These are phyloP conservation scores for Penicillium paradoxum DNA, from an alignment of 495 filamentous ascomycete species.

Conservation along the genomic window DNA sequence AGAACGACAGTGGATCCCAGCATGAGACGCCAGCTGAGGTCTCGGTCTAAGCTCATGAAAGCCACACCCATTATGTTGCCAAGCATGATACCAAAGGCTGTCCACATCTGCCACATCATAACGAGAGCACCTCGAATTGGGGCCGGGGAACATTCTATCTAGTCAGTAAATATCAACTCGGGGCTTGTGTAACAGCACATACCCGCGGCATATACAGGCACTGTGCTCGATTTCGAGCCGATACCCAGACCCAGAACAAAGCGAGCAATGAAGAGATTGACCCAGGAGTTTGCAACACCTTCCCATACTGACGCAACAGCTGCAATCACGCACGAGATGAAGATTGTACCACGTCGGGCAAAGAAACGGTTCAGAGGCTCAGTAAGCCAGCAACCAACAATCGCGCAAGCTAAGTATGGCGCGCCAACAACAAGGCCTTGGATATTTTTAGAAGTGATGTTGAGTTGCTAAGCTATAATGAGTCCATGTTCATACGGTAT, in stretches of 20 bases:
- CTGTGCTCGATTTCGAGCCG: conserved; percentile 54
- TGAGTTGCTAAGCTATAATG: conserved; percentile 26
- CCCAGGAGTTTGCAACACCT: conserved; percentile 47
- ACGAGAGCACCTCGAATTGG: conserved; percentile 56
- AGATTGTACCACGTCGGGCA: conserved; percentile 56
- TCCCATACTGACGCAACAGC: conserved; percentile 48
- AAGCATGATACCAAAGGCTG: conserved; percentile 76
- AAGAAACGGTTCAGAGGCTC: conserved; percentile 54
- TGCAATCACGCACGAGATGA: conserved; percentile 45
- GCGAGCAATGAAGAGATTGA: conserved; percentile 50
- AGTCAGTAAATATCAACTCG: not conserved
- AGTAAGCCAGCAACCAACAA: conserved; percentile 47
- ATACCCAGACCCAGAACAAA: conserved; percentile 59
- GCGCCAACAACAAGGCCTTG: conserved; percentile 46
- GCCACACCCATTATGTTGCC: conserved; percentile 70
- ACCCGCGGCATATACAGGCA: conserved; percentile 52
- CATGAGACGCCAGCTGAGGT: conserved; percentile 45
- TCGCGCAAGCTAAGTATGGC: conserved; percentile 41
- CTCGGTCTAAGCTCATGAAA: conserved; percentile 42
- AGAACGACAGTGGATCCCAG: conserved; percentile 44
- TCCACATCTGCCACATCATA: conserved; percentile 63
- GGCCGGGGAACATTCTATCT: conserved; percentile 47
- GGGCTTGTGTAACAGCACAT: not conserved
- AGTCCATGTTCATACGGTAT: not conserved
- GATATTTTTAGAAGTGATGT: conserved; percentile 30